phyloP scores from a whole-genome alignment of 768 basidiomycete genomes.

The Clitopilus passeckerianus region DNA sequence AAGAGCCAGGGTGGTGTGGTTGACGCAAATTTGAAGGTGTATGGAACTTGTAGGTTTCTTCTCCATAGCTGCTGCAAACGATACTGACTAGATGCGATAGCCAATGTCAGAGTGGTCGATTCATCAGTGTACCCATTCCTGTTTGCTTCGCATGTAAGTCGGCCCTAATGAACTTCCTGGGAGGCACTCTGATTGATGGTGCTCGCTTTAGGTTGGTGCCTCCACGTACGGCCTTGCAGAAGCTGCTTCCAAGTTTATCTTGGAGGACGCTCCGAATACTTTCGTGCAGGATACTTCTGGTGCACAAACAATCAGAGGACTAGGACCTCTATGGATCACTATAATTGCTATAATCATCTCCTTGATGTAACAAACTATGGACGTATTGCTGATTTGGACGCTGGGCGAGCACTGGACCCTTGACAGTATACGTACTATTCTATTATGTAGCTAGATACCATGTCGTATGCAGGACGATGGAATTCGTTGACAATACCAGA shows the following conservation, averaged over 20 bases:
- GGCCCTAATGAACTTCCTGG: background rate
- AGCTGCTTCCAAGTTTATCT: slow-evolving; percentile 35
- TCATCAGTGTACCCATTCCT: slow-evolving; percentile 19
- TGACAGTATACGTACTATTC: too few relatives aligned
- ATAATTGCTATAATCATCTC: background rate
- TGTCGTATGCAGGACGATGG: too few relatives aligned
- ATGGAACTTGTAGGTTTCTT: slow-evolving; percentile 35
- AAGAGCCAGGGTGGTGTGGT: slow-evolving; percentile 53
- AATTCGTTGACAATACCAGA: background rate
- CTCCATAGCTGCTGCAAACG: background rate
- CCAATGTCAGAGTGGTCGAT: slow-evolving; percentile 40
- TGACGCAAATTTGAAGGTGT: slow-evolving; percentile 46
- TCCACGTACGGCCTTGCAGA: slow-evolving; percentile 24
- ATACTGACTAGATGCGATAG: slow-evolving; percentile 2
- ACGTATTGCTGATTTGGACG: too few relatives aligned
- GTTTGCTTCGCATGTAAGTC: slow-evolving; percentile 18
- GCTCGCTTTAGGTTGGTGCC: slow-evolving; percentile 11
- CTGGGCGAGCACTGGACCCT: too few relatives aligned
- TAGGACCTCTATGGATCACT: background rate
- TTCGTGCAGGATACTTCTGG: background rate
- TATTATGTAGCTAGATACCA: too few relatives aligned
- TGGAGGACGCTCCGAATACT: background rate
- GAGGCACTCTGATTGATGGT: background rate
- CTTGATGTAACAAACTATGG: background rate
- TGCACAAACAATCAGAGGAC: background rate